Evolutionary conservation across 2,329 filamentous ascomycete genomes (phyloP), one percentile per base, ranked within the genome.

Genomic region (Cladosporium sp.): DNA sequence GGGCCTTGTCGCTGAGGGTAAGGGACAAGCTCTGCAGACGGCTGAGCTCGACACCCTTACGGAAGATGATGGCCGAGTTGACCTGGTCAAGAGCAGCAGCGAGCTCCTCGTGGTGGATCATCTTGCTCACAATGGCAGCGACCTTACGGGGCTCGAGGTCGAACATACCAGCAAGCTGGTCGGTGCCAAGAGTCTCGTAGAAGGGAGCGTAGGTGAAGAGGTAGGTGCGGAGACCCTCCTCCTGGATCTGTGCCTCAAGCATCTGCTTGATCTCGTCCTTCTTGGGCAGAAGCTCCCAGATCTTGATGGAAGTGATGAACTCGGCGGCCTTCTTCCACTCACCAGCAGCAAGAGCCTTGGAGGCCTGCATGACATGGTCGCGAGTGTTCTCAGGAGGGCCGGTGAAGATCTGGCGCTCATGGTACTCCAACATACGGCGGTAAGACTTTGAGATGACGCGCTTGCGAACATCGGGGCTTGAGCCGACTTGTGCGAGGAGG

Each of bases 181-280:
- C 85, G 72, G 97, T 86, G 67, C 93, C 90, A 67, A 99, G 88
- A 26, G 95, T 98, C 82, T 99, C 95, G 84, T 99, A 99, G 86
- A 96, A 99, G 63, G 95, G 95, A 44, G 96, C 95, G 80, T 99
- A 99, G 65, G 95, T 99, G 86, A 99, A 99, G 73, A 99, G 92
- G 79, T 98, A 99, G 64, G 95, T 99, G 73, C 95, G 89, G 63
- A 99, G 89, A 73, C 96, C 95, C 83, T 99, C 95, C 80, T 99
- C 95, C 80, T 99, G 96, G 77, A 98, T 97, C 84, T 99, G 95
- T 78, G 92, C 93, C 64, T 93, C 92, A 68, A 99, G 91, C 95
- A 99, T 97, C 63, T 86, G 81, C 88, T 98, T 98, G 85, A 98
- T 96, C 79, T 93, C 91, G 65, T 94, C 92, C 28, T 91, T 87